A percentile compares a stretch with the other conserved stretches of the same genome.
phyloP scores from a whole-genome alignment of 2,329 filamentous ascomycete genomes.

The Xylariales sp. region DNA sequence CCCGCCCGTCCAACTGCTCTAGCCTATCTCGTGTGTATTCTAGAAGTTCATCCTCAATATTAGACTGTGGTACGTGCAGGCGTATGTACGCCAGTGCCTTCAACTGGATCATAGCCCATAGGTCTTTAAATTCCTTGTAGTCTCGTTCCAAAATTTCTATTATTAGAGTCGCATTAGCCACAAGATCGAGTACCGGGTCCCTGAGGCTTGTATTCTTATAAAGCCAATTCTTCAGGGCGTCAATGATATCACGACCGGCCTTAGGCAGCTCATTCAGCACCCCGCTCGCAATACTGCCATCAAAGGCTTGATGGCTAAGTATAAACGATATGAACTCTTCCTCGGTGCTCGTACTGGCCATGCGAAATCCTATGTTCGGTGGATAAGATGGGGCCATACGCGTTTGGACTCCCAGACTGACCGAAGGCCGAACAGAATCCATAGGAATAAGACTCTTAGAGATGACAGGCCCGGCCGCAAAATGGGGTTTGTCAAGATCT shows the following conservation, averaged over 20 bases:
- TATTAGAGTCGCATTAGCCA: constrained; percentile 8
- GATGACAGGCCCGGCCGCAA: too few relatives aligned
- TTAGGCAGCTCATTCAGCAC: not conserved
- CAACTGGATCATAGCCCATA: constrained; percentile 14
- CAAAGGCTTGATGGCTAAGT: constrained; percentile 13
- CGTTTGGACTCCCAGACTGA: too few relatives aligned
- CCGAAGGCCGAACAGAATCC: too few relatives aligned
- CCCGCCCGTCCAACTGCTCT: not conserved
- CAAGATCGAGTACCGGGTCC: not conserved
- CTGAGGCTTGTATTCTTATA: not conserved
- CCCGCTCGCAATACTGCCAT: constrained; percentile 9
- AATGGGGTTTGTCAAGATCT: too few relatives aligned
- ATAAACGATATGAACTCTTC: not conserved
- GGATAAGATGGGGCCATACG: too few relatives aligned
- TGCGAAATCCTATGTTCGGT: too few relatives aligned
- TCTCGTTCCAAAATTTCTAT: constrained; percentile 12
- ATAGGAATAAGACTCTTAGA: too few relatives aligned
- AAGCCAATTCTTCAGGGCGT: not conserved
- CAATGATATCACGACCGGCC: not conserved
- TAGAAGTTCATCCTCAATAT: not conserved
- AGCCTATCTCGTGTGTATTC: not conserved
- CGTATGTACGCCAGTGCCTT: constrained; percentile 13
- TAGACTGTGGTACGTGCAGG: not conserved
- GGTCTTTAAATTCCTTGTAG: not conserved
- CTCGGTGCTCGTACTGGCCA: not conserved